Conservation (phyloP, 1,284 basidiomycete species). For the Cutaneotrichosporon arboriforme region DNA sequence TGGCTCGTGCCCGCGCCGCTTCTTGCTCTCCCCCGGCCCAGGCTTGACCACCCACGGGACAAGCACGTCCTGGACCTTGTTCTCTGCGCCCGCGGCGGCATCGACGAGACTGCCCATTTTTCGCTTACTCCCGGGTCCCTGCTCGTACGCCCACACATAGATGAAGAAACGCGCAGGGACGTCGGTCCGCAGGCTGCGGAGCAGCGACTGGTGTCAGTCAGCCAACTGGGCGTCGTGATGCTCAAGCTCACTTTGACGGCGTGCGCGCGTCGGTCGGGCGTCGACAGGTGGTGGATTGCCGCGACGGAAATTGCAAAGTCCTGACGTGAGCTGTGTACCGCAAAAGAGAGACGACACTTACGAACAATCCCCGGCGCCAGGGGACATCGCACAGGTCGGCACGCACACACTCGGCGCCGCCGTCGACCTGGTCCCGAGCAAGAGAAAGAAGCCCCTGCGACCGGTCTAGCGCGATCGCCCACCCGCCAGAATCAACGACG, state of each 20-base stretch:
- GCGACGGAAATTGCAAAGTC: constrained; percentile 93
- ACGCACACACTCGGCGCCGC: constrained; percentile 36
- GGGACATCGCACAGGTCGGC: constrained; percentile 60
- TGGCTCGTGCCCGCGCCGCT: not conserved
- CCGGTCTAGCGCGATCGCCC: constrained; percentile 74
- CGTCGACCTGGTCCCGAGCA: constrained; percentile 54
- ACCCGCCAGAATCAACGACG: constrained; percentile 41
- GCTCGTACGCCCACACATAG: constrained; percentile 98
- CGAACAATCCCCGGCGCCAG: constrained; percentile 72
- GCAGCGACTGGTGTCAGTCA: constrained; percentile 54
- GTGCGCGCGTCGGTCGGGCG: constrained; percentile 61
- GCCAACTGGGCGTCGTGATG: too few relatives aligned
- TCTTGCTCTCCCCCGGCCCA: constrained; percentile 14
- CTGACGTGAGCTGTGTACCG: constrained; percentile 49
- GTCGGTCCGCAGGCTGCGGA: constrained; percentile 57
- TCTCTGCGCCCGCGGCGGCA: constrained; percentile 25
- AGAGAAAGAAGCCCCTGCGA: constrained; percentile 70
- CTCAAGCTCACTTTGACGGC: constrained; percentile 59
- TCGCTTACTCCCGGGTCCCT: constrained; percentile 74
- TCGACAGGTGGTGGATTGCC: constrained; percentile 88
- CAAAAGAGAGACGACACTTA: constrained; percentile 50
- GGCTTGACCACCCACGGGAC: constrained; percentile 60
- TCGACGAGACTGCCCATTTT: constrained; percentile 50
- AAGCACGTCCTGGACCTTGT: constrained; percentile 58
- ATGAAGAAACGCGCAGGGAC: constrained; percentile 71